Evolutionary conservation across 1,139 yeast species (phyloP).

Genomic region (Geotrichum cucujoidarum): DNA sequence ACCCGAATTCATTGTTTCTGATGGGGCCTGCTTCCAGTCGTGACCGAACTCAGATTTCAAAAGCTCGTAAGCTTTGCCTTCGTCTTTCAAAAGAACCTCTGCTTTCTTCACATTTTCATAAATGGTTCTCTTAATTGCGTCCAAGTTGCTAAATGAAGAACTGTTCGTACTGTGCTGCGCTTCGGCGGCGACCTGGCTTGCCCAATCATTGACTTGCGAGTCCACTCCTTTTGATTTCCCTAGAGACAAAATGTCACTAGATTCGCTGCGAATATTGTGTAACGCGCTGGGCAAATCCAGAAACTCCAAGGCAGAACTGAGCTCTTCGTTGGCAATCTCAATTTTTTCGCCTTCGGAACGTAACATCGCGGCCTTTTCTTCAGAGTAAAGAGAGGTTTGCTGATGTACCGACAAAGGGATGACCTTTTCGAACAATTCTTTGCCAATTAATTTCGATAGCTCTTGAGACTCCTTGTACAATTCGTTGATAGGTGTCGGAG

Average conservation of each 20-base stretch:
- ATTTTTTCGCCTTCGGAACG: conserved; percentile 70
- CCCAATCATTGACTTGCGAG: conserved; percentile 35
- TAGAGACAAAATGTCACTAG: conserved; percentile 19
- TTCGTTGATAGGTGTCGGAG: conserved; percentile 57
- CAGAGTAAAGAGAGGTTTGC: conserved; percentile 79
- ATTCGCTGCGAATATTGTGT: conserved; percentile 39
- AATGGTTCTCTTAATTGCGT: conserved; percentile 22
- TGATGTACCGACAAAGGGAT: conserved; percentile 87
- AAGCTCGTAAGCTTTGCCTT: conserved; percentile 36
- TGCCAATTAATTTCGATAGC: conserved; percentile 46
- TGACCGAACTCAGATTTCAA: conserved; percentile 37
- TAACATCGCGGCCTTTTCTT: conserved; percentile 74
- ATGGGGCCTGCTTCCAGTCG: conserved; percentile 40
- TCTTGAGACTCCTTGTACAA: conserved; percentile 46
- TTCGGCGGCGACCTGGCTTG: conserved; percentile 28
- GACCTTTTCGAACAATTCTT: conserved; percentile 64
- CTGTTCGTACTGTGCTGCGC: conserved; percentile 12
- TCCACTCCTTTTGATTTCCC: conserved; percentile 24
- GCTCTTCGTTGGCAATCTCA: conserved; percentile 76
- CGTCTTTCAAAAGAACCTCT: conserved; percentile 40
- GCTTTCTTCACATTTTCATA: conserved; percentile 36
- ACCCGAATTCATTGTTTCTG: conserved; percentile 35
- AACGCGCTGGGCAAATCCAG: conserved; percentile 70
- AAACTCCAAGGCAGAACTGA: conserved; percentile 71
- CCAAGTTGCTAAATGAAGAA: conserved; percentile 20